phyloP scores from a whole-genome alignment of 352 stramenopile genomes.

The Pythium biforme region DNA sequence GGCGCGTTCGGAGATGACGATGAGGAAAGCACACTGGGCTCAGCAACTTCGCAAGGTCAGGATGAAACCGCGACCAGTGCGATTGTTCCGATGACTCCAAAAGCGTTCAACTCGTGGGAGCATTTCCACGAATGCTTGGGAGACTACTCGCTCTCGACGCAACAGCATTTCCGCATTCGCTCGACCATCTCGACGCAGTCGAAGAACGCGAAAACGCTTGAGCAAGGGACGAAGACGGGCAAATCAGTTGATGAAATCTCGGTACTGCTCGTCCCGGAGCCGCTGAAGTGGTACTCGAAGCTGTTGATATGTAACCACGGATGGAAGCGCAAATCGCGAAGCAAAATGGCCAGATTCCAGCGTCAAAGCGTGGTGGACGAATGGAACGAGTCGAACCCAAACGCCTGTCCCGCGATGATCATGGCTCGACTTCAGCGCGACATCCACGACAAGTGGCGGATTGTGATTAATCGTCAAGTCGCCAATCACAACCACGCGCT shows the following conservation, averaged over 20 bases:
- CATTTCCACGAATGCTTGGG: constrained; percentile 52
- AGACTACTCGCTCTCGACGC: constrained; percentile 57
- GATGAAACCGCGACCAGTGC: not conserved
- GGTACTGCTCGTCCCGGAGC: constrained; percentile 44
- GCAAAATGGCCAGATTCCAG: constrained; percentile 29
- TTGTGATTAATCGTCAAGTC: constrained; percentile 71
- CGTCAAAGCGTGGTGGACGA: not conserved
- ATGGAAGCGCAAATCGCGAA: constrained; percentile 65
- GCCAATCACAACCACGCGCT: constrained; percentile 57
- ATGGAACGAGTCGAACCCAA: constrained; percentile 5
- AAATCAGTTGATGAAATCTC: constrained; percentile 27
- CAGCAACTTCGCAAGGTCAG: not conserved
- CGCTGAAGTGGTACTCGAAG: constrained; percentile 75
- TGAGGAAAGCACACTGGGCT: not conserved
- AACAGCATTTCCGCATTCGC: constrained; percentile 70
- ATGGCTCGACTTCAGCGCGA: constrained; percentile 67
- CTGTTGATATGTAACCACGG: constrained; percentile 74
- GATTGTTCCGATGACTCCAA: constrained; percentile 35
- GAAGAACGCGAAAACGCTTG: constrained; percentile 56
- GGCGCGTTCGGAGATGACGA: constrained; percentile 21
- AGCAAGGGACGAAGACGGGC: constrained; percentile 41
- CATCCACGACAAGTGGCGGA: constrained; percentile 54
- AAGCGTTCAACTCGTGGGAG: constrained; percentile 59
- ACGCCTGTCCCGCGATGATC: constrained; percentile 62
- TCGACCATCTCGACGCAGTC: constrained; percentile 60